phyloP scores from a whole-genome alignment of 2,329 filamentous ascomycete genomes.

The Albifimbria verrucaria region DNA sequence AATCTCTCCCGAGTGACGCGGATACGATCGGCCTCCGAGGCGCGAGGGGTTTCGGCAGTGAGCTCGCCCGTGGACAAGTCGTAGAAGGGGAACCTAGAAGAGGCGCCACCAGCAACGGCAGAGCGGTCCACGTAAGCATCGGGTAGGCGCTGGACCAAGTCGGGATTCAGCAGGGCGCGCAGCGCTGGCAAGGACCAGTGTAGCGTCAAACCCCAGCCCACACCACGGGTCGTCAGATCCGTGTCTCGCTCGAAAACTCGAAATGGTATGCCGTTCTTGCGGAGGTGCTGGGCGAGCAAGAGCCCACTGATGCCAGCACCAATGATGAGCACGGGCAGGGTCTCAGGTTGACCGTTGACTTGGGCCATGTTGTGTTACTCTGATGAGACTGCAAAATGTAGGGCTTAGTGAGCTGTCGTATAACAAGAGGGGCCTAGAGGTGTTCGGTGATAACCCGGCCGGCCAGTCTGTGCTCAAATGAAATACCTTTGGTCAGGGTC shows the following conservation, averaged over 20 bases:
- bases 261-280: constrained; percentile 33
- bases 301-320: constrained; percentile 35
- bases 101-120: constrained; percentile 42
- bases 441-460: not conserved
- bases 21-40: constrained; percentile 41
- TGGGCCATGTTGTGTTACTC: not conserved
- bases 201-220: constrained; percentile 62
- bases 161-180: constrained; percentile 45
- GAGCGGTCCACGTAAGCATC: constrained; percentile 52
- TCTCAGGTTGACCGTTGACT: not conserved
- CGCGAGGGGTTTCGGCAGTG: constrained; percentile 35
- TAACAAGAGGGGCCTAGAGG: not conserved
- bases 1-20: constrained; percentile 46
- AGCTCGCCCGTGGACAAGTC: constrained; percentile 49
- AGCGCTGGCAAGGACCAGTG: constrained; percentile 58
- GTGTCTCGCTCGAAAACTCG: constrained; percentile 51
- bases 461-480: too few species aligned
- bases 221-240: constrained; percentile 42
- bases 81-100: constrained; percentile 51
- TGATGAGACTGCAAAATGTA: not conserved
- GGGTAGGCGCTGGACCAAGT: constrained; percentile 40
- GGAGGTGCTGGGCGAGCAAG: constrained; percentile 31
- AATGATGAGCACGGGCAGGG: constrained; percentile 28
- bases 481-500: too few species aligned
- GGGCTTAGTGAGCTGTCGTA: not conserved